Evolutionary conservation across 2,329 filamentous ascomycete genomes (phyloP).

Genomic region (Sporothrix mexicana): DNA sequence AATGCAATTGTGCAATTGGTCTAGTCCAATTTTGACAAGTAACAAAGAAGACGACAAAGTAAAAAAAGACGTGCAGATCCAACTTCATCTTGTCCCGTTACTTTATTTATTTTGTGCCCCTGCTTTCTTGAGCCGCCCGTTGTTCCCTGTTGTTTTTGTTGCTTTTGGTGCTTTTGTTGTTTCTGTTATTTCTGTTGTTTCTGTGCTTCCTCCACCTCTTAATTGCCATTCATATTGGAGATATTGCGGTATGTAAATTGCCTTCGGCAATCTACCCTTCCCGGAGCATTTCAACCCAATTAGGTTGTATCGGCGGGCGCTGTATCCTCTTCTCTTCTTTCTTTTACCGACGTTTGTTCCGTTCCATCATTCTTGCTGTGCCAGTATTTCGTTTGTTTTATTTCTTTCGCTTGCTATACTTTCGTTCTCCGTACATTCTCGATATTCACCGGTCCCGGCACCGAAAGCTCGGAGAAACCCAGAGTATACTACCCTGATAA

Average conservation of each 20-base stretch:
- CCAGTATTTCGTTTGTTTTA: not conserved
- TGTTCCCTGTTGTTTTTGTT: not conserved
- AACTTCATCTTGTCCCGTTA: not conserved
- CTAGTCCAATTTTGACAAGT: no score
- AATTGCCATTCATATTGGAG: not conserved
- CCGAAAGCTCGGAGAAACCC: not conserved
- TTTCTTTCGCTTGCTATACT: no score
- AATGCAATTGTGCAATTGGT: not conserved
- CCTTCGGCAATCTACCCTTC: not conserved
- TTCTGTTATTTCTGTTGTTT: no score
- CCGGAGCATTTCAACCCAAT: constrained; percentile 7
- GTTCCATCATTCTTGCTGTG: not conserved
- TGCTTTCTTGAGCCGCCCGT: not conserved
- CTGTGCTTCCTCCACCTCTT: no score
- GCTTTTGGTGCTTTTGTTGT: no score
- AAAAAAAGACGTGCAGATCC: no score
- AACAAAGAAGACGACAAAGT: no score
- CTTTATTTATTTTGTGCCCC: not conserved
- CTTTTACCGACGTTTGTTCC: no score
- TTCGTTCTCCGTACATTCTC: not conserved
- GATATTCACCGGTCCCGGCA: not conserved
- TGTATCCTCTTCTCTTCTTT: not conserved
- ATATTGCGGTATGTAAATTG: not conserved
- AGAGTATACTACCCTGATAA: not conserved
- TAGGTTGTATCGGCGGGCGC: not conserved